Conservation (phyloP, 345 rosid species). For the Kernera saxatilis region DNA sequence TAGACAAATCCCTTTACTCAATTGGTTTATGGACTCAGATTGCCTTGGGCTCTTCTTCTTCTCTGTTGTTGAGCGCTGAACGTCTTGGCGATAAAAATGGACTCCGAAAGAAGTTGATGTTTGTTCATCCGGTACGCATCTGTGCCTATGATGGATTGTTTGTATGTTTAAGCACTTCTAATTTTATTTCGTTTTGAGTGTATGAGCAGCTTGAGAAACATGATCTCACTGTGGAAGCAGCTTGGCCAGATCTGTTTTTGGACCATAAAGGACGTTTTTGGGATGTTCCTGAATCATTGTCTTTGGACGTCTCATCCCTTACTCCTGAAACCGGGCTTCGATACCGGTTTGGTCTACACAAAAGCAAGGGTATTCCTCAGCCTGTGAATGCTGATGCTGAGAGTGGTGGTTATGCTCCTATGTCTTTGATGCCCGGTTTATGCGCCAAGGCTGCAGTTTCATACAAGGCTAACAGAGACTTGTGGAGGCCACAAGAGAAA, state of each 20-base stretch:
- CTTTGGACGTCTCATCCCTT: slow-evolving; percentile 62
- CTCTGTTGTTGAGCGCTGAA: slow-evolving; percentile 51
- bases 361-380: slow-evolving; percentile 52
- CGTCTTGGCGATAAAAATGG: slow-evolving; percentile 49
- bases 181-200: not conserved
- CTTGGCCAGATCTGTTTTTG: slow-evolving; percentile 72
- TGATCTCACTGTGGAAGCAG: slow-evolving; percentile 79
- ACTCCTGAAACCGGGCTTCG: slow-evolving; percentile 51
- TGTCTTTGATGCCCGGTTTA: slow-evolving; percentile 63
- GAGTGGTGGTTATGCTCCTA: slow-evolving; percentile 42
- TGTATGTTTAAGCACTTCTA: not conserved
- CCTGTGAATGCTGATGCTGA: slow-evolving; percentile 33
- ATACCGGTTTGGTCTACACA: slow-evolving; percentile 68
- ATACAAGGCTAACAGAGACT: slow-evolving; percentile 53
- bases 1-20: slow-evolving; percentile 72
- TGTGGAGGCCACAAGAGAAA: slow-evolving; percentile 59
- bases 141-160: not conserved
- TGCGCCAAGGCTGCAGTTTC: slow-evolving; percentile 82
- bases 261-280: slow-evolving; percentile 70
- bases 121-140: slow-evolving; percentile 58
- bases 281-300: slow-evolving; percentile 85
- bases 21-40: slow-evolving; percentile 58
- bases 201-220: slow-evolving; percentile 59
- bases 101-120: slow-evolving; percentile 53
- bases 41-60: slow-evolving; percentile 42